A percentile compares a stretch with the other conserved stretches of the same genome.
phyloP scores from a whole-genome alignment of 2,329 filamentous ascomycete genomes.

The Cladophialophora exuberans region DNA sequence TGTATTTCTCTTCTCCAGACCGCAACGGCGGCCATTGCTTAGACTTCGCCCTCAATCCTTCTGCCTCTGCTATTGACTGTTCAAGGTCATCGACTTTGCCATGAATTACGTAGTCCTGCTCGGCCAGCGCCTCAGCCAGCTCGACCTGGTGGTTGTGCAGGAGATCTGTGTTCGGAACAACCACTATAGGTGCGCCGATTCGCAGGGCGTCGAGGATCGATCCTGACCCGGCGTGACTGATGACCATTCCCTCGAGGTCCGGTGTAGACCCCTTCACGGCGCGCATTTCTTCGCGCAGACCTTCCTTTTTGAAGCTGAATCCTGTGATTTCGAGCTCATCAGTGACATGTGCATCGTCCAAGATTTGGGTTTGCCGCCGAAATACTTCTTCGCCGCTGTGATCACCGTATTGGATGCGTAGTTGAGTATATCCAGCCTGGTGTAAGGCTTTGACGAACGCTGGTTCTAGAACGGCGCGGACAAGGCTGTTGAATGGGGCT shows the following conservation, averaged over 20 bases:
- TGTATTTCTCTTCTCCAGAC: slow-evolving; percentile 46
- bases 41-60: slow-evolving; percentile 48
- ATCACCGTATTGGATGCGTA: slow-evolving; percentile 80
- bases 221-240: slow-evolving; percentile 90
- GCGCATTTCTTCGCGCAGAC: slow-evolving; percentile 64
- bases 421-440: slow-evolving; percentile 66
- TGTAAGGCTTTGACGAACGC: slow-evolving; percentile 66
- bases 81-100: slow-evolving; percentile 61
- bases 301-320: slow-evolving; percentile 67
- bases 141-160: slow-evolving; percentile 91
- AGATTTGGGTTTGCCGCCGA: slow-evolving; percentile 38
- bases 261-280: slow-evolving; percentile 52
- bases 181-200: slow-evolving; percentile 74
- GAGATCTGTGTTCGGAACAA: slow-evolving; percentile 81
- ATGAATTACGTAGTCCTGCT: slow-evolving; percentile 75
- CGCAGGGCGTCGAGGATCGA: slow-evolving; percentile 83
- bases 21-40: slow-evolving; percentile 56
- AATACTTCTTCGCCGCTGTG: slow-evolving; percentile 60
- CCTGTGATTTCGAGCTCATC: slow-evolving; percentile 58
- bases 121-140: slow-evolving; percentile 74
- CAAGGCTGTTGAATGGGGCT: slow-evolving; percentile 74
- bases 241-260: slow-evolving; percentile 64
- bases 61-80: slow-evolving; percentile 52
- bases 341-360: slow-evolving; percentile 30
- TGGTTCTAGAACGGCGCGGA: slow-evolving; percentile 65